phyloP scores from a whole-genome alignment of 176 grass and related monocot genomes.

The Themeda triandra region DNA sequence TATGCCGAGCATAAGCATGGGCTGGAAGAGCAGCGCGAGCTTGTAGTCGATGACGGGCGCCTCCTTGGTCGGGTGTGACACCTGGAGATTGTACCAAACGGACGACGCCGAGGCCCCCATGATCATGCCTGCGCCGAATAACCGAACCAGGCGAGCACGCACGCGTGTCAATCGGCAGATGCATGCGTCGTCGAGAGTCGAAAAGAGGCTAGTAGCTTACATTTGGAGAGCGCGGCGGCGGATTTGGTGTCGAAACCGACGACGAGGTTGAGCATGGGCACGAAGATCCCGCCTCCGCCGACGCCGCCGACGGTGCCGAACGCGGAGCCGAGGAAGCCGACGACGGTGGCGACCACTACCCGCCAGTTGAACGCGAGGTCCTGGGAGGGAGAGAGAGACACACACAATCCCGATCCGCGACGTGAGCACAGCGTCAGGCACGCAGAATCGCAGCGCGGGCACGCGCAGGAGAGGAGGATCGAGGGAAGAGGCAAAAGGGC shows the following conservation, averaged over 20 bases:
- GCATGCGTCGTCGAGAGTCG: not conserved
- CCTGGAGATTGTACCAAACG: slow-evolving; percentile 98
- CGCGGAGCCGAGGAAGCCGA: slow-evolving; percentile 90
- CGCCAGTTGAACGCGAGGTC: slow-evolving; percentile 85
- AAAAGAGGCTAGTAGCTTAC: slow-evolving; percentile 25
- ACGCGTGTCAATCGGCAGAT: not conserved
- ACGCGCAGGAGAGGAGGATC: too few species aligned
- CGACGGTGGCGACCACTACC: slow-evolving; percentile 52
- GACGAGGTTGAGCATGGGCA: slow-evolving; percentile 90
- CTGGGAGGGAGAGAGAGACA: slow-evolving; percentile 1
- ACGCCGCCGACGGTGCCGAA: slow-evolving; percentile 97
- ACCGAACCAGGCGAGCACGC: not conserved
- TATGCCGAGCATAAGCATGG: slow-evolving; percentile 98
- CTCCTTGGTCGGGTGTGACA: slow-evolving; percentile 85
- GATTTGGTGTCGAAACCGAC: slow-evolving; percentile 98
- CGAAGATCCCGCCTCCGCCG: slow-evolving; percentile 94
- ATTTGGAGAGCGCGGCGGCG: slow-evolving; percentile 96
- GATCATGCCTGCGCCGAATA: slow-evolving; percentile 76
- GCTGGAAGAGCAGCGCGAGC: slow-evolving; percentile 91
- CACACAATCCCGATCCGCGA: not conserved
- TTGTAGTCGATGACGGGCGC: slow-evolving; percentile 91
- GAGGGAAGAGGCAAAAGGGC: not conserved
- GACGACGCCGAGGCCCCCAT: slow-evolving; percentile 93
- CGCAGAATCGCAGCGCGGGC: too few species aligned
- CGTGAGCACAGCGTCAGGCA: too few species aligned